A percentile compares a stretch with the other conserved stretches of the same genome.
Conservation (phyloP, 192 early-diverging fungal species). For the Coemansia sp. region DNA sequence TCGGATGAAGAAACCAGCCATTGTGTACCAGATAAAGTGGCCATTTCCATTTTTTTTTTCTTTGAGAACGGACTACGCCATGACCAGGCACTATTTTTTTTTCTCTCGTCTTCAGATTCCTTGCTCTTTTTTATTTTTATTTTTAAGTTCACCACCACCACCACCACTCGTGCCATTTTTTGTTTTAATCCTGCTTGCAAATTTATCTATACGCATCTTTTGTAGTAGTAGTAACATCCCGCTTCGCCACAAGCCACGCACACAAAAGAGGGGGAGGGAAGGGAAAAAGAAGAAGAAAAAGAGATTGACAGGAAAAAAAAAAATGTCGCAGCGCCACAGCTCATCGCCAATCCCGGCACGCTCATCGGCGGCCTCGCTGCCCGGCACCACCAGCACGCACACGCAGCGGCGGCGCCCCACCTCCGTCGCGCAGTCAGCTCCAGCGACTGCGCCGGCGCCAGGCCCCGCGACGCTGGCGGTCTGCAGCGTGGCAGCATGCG, state of each 20-base stretch:
- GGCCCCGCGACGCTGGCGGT: conserved; percentile 8
- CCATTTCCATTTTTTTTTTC: not conserved
- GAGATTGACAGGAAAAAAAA: not conserved
- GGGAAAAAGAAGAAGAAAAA: not conserved
- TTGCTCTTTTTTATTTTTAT: no score
- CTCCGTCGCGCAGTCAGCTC: not conserved
- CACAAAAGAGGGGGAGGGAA: not conserved
- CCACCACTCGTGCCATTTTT: no score
- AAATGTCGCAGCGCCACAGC: not conserved
- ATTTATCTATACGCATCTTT: no score
- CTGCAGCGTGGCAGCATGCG: conserved; percentile 10
- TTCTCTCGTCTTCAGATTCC: no score
- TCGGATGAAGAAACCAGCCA: not conserved
- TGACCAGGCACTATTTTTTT: no score
- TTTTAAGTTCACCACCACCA: no score
- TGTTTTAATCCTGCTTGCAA: no score
- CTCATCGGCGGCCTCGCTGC: not conserved
- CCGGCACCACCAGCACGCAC: not conserved
- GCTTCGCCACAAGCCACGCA: no score
- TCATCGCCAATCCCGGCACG: not conserved
- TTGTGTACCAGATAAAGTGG: not conserved
- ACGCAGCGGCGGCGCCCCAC: not conserved
- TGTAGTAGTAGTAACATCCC: no score
- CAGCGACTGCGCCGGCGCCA: no score
- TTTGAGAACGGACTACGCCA: not conserved